phyloP scores from a whole-genome alignment of 305 asterid genomes.

The Rubia occidens region DNA sequence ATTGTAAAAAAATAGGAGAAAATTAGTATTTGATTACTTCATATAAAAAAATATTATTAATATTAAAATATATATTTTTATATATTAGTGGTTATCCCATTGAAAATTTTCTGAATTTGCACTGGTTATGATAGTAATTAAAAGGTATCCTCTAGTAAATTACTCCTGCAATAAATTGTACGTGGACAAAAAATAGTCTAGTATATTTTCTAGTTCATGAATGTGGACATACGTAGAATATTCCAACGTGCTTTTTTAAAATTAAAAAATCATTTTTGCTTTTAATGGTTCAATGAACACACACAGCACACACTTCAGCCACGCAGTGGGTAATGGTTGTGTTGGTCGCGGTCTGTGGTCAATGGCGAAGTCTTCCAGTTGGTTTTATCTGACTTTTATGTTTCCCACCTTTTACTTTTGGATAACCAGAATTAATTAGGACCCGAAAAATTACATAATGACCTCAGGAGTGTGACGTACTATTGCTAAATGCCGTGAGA shows the following conservation, averaged over 20 bases:
- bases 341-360: conserved; percentile 20
- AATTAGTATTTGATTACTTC: too few relatives aligned
- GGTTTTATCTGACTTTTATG: conserved; percentile 14
- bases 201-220: conserved; percentile 22
- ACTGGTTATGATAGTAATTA: too few relatives aligned
- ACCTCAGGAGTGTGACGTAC: conserved; percentile 15
- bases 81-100: too few relatives aligned
- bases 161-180: conserved; percentile 12
- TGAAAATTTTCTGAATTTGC: too few relatives aligned
- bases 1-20: too few relatives aligned
- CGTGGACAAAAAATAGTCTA: neutral
- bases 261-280: neutral
- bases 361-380: conserved; percentile 18
- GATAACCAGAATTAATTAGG: neutral
- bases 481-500: neutral
- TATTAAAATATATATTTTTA: too few relatives aligned
- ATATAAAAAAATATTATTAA: too few relatives aligned
- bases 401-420: neutral
- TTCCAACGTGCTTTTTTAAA: neutral
- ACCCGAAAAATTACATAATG: neutral
- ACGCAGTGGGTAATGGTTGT: neutral
- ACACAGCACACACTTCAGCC: conserved; percentile 13
- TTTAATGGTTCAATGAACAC: conserved; percentile 33
- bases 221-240: conserved; percentile 30
- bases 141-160: neutral